These are phyloP conservation scores for Ogataea nakhonphanomensis DNA, from an alignment of 805 yeast species.

Conservation along the genomic window DNA sequence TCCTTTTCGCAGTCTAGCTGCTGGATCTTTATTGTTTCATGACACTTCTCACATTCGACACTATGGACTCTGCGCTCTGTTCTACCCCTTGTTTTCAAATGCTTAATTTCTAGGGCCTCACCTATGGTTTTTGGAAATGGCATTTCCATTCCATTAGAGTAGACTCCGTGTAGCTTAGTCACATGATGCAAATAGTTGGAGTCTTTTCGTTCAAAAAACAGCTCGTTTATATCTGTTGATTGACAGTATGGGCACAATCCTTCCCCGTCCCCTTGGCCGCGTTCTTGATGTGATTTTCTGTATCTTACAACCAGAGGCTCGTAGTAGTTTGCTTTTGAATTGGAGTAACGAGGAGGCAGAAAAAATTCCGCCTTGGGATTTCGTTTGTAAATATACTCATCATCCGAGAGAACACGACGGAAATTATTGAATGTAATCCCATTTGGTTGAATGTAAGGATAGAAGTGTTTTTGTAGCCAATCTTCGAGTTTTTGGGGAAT, in stretches of 20 bases:
- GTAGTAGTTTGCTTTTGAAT: conserved; percentile 19
- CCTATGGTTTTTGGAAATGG: conserved; percentile 26
- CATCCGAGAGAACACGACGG: conserved; percentile 9
- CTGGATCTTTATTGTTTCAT: conserved; percentile 20
- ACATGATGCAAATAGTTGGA: conserved; percentile 33
- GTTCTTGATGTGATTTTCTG: conserved; percentile 10
- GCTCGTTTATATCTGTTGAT: conserved; percentile 11
- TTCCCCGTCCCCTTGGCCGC: conserved; percentile 19
- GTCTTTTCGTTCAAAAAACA: conserved; percentile 25
- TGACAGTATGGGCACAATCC: conserved; percentile 33
- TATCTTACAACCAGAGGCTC: conserved; percentile 26
- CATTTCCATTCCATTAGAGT: conserved; percentile 30
- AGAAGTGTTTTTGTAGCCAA: conserved; percentile 15
- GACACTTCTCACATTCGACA: conserved; percentile 26
- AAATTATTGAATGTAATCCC: conserved; percentile 18
- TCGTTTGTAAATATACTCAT: conserved; percentile 17
- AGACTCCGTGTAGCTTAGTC: conserved; percentile 32
- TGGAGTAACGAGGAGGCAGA: conserved; percentile 16
- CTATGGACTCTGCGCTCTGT: conserved; percentile 18
- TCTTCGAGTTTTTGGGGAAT: conserved; percentile 10
- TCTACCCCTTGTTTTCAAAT: conserved; percentile 17
- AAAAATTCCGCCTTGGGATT: conserved; percentile 15
- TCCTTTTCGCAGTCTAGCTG: conserved; percentile 17
- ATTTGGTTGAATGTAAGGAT: conserved; percentile 20
- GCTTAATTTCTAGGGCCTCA: conserved; percentile 19